Base-by-base conservation (phyloP, 768 basidiomycete species). In the Suillus brevipes region DNA sequence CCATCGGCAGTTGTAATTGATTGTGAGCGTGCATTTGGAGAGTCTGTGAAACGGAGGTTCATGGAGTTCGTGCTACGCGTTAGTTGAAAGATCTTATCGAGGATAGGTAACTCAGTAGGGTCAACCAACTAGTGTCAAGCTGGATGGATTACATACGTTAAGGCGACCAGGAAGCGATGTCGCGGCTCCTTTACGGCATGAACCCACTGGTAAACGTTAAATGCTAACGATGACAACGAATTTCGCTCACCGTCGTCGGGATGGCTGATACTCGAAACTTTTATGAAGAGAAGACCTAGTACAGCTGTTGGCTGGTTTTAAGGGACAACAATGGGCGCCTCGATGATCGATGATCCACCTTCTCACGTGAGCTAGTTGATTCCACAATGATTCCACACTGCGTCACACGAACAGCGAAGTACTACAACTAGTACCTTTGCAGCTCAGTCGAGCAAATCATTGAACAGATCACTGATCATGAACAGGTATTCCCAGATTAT, bases 11-110 rank as follows among this genome's bases (percentile, higher is more conserved):
- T 83, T 0, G 91, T 92, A 65, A 94, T 89, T 6, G 89, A 87
- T 79, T 89, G 92, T 67, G 89, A 91, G 63, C 90, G 88, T 0
- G 92, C 92, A 75, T 95, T 90, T 28, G 86, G 88, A 8, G 87
- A 88, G 68, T 88, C 85, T 28, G 80, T 77, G 71, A 87, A 85
- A 53, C 76, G 78, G 40, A 42, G 23, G 40, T 25, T 59, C 58
- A 59, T 59, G 38, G 58, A 10, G 23, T 59, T 59, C 10, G 58
- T 42, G 58, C 18, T 59, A 40, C 25, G 25, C 23, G 58, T 42
- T 18, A 20, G 25, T 28, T 59, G 18, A 16, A 12, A 28, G 38
- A 59, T 58, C 57, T 57, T 23, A 37, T 57, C 56, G 14, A 56
- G 56, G 36, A 25, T 14, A 57, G 8, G 16, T 3, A 16, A 18